phyloP scores from a whole-genome alignment of 176 grass and related monocot species.

The Melocanna baccifera region DNA sequence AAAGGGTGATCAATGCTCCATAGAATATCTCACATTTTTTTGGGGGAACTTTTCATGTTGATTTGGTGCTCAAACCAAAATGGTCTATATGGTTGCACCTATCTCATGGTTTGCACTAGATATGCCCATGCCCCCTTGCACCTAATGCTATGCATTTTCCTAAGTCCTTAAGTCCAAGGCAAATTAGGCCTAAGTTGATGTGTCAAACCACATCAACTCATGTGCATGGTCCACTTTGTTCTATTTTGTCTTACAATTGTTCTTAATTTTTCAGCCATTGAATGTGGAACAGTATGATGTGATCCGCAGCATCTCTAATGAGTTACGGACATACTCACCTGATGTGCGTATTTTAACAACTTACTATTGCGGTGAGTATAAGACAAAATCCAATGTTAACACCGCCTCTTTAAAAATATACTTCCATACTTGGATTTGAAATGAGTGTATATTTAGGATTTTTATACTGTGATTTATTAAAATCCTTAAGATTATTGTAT shows the following conservation, averaged over 20 bases:
- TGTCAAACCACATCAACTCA: background rate
- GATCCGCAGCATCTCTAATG: constrained; percentile 83
- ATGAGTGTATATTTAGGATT: background rate
- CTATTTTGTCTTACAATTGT: constrained; percentile 30
- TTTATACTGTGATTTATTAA: background rate
- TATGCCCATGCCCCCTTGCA: background rate
- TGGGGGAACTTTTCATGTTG: background rate
- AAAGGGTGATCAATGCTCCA: constrained; percentile 1
- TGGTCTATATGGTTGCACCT: background rate
- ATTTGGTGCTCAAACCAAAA: background rate
- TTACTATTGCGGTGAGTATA: constrained; percentile 84
- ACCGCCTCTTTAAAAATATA: background rate
- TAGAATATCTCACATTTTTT: background rate
- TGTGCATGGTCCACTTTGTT: background rate
- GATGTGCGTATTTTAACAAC: constrained; percentile 89
- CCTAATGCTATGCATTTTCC: background rate
- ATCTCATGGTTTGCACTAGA: constrained; percentile 3
- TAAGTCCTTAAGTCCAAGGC: background rate
- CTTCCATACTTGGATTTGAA: background rate
- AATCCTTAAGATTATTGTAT: background rate
- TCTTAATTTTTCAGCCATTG: constrained; percentile 71
- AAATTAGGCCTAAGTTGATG: background rate
- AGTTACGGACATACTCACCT: constrained; percentile 77
- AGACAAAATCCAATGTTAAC: background rate
- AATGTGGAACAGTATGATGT: constrained; percentile 84